Base-by-base conservation (phyloP, 2,329 filamentous ascomycete genomes). In the Magnaporthiopsis rhizophila region DNA sequence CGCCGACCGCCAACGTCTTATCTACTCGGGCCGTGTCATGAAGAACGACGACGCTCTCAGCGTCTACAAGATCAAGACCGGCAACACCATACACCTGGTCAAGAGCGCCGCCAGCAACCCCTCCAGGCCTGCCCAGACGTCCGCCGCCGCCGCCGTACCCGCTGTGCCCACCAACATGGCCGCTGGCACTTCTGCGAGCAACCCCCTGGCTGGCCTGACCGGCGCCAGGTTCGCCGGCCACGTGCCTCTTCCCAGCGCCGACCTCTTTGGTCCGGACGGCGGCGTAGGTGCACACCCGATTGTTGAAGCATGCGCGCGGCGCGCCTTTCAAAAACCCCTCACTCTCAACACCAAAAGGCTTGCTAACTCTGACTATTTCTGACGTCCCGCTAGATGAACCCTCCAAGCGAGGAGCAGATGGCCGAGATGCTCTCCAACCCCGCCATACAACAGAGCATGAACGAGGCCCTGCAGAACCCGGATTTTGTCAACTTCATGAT, bases 1-100 rank as follows among this genome's bases (percentile, higher is more conserved):
- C 45, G 83, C 89, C 64, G 92, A 96, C 73, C 87, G 92, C 70
- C 94, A 98, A 79, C 91, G 95, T 66, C 83, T 99, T 68, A 99
- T 99, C 79, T 99, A 98, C 81, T 97, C 94, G 7, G 95, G 95
- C 63, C 89, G 94, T 66, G 94, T 99, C 66, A 87, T 99, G 80
- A 99, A 98, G 81, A 95, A 99, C 75, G 87, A 89, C 65, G 94
- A 99, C 71, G 88, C 90, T 0, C 80, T 99, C 58, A 86, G 83
- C 68, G 86, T 86, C 65, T 96, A 96, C 81, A 98, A 97, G 82
- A 93, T 99, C 77, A 97, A 97, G 82, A 84, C 91, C 68, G 92
- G 93, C 68, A 95, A 98, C 77, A 98, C 94, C 24, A 87, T 99
- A 70, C 95, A 99, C 76, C 85, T 99, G 71, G 95, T 99, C 72